phyloP scores from a whole-genome alignment of 2,329 filamentous ascomycete genomes.

The Talaromyces rugulosus region DNA sequence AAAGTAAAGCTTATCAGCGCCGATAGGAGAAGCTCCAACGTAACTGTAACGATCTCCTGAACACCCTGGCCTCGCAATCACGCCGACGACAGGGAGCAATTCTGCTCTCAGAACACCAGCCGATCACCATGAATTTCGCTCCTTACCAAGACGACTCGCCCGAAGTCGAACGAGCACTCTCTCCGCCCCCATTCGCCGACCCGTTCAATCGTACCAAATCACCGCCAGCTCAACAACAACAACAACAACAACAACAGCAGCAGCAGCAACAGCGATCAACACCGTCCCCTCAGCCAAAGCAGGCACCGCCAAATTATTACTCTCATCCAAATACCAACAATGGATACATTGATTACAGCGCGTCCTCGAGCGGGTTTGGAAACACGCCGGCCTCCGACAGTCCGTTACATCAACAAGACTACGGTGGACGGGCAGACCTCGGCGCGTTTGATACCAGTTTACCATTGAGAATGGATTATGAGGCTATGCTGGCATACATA shows the following conservation, averaged over 20 bases:
- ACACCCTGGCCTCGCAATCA: not conserved
- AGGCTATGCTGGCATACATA: constrained; percentile 86
- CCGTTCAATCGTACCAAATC: constrained; percentile 44
- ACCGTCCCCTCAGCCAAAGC: constrained; percentile 5
- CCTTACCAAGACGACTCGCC: constrained; percentile 93
- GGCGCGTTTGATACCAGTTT: constrained; percentile 81
- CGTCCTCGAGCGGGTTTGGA: constrained; percentile 26
- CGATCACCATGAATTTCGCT: constrained; percentile 74
- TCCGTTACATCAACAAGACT: constrained; percentile 31
- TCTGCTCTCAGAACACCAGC: not conserved
- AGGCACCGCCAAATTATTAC: not conserved
- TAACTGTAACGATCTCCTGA: not conserved
- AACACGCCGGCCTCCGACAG: constrained; percentile 10
- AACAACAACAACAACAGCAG: not conserved
- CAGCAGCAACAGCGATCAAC: not conserved
- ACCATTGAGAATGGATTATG: constrained; percentile 79
- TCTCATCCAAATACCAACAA: constrained; percentile 1
- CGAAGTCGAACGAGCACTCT: constrained; percentile 75
- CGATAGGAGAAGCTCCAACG: not conserved
- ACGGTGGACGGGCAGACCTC: constrained; percentile 62
- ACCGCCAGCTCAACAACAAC: constrained; percentile 37
- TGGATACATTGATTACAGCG: constrained; percentile 8
- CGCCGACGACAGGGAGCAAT: not conserved
- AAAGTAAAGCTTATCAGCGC: not conserved
- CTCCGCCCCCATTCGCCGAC: constrained; percentile 56